Conservation (phyloP, 2,329 filamentous ascomycete species). For the Westerdykella aurantiaca region DNA sequence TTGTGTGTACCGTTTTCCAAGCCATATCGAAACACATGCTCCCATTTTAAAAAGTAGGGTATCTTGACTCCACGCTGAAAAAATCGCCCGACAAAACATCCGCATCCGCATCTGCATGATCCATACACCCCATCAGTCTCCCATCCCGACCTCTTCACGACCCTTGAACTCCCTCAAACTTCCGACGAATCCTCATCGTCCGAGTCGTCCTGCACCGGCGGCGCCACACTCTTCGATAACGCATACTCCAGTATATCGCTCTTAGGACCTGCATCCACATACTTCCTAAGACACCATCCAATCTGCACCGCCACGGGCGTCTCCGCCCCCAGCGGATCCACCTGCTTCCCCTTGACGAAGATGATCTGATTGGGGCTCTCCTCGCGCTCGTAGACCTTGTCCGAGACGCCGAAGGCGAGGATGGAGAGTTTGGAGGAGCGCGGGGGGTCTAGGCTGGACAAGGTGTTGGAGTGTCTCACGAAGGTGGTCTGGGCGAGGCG, state of each 20-base stretch:
- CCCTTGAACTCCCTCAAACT: too few relatives aligned
- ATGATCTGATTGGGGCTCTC: conserved; percentile 44
- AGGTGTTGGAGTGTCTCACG: conserved; percentile 12
- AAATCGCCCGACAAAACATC: background rate
- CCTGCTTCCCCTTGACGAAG: conserved; percentile 41
- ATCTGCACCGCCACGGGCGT: conserved; percentile 41
- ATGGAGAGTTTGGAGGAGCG: conserved; percentile 39
- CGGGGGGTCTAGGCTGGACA: conserved; percentile 17
- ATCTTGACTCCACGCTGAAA: background rate
- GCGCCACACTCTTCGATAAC: conserved; percentile 31
- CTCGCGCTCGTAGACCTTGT: conserved; percentile 45
- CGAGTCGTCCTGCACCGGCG: conserved; percentile 33
- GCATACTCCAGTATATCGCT: conserved; percentile 45
- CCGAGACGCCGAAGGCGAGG: conserved; percentile 43
- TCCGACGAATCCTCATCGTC: conserved; percentile 26
- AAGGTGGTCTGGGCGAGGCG: conserved; percentile 37
- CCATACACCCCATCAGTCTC: background rate
- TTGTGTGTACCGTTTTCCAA: too few relatives aligned
- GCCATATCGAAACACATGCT: too few relatives aligned
- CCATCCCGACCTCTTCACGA: background rate
- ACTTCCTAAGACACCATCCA: conserved; percentile 43
- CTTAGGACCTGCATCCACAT: conserved; percentile 39
- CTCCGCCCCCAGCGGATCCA: conserved; percentile 39
- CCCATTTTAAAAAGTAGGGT: background rate
- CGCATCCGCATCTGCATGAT: background rate